Base-by-base conservation (phyloP, 805 yeast species). In the Kluyveromyces wickerhamii region DNA sequence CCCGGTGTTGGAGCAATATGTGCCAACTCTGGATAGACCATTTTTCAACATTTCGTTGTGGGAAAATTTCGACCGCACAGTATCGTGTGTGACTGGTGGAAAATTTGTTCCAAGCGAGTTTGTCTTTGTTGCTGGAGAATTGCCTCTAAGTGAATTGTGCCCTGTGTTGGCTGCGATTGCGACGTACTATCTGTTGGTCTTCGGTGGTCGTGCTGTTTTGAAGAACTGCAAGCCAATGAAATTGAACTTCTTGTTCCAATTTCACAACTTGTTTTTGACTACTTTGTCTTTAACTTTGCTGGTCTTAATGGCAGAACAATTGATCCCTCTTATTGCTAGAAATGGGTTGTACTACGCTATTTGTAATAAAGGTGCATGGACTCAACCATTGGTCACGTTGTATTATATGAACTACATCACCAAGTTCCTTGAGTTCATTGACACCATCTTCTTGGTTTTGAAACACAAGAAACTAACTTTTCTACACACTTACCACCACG, bases 401-500 rank as follows among this genome's bases (percentile, higher is more conserved):
- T 89, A 92, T 66, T 89, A 88, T 66, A 67, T 89, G 64, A 89
- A 88, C 67, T 89, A 88, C 65, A 67, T 89, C 62, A 80, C 92
- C 57, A 89, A 89, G 64, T 89, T 71, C 64, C 57, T 81, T 49
- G 97, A 89, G 68, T 78, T 92, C 48, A 60, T 87, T 42, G 98
- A 89, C 58, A 89, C 98, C 18, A 73, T 87, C 12, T 87, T 89
- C 67, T 68, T 92, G 53, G 96, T 92, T 30, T 70, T 89, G 57
- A 85, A 86, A 65, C 80, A 84, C 69, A 92, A 92, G 66, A 87
- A 85, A 54, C 69, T 89, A 62, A 80, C 92, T 42, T 92, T 89
- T 57, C 70, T 89, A 59, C 98, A 89, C 63, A 86, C 95, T 36
- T 89, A 87, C 65, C 98, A 89, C 63, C 97, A 89, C 56, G 98